These are phyloP conservation scores for Penicillium aurantiogriseum DNA, from an alignment of 2,329 filamentous ascomycete genomes.

Conservation along the genomic window DNA sequence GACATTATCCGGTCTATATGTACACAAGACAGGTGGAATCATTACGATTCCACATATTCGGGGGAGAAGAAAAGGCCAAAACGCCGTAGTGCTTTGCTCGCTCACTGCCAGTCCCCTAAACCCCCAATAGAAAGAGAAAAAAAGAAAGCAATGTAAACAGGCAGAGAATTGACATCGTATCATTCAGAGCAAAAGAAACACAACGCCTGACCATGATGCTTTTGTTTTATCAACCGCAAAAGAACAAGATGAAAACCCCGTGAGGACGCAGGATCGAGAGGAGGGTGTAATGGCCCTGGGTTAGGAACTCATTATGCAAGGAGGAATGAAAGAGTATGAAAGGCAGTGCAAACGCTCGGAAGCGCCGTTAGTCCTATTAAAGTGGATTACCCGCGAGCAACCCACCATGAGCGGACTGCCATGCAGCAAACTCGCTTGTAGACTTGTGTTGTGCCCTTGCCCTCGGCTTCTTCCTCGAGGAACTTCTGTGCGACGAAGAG, in stretches of 20 bases:
- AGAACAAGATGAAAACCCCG: slow-evolving; percentile 8
- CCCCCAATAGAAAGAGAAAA: slow-evolving; percentile 8
- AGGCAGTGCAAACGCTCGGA: neutral
- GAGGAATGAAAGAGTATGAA: slow-evolving; percentile 5
- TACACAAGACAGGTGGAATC: slow-evolving; percentile 16
- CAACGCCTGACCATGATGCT: slow-evolving; percentile 30
- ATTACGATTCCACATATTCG: slow-evolving; percentile 7
- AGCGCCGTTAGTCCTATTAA: neutral
- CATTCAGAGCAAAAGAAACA: slow-evolving; percentile 10
- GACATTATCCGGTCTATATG: slow-evolving; percentile 14
- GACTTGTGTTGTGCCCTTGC: slow-evolving; percentile 71
- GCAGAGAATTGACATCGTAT: slow-evolving; percentile 2
- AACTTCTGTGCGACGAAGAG: slow-evolving; percentile 69
- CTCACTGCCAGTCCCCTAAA: slow-evolving; percentile 19
- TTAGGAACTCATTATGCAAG: slow-evolving; percentile 9
- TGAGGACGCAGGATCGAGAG: slow-evolving; percentile 7
- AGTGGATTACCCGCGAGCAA: slow-evolving; percentile 35
- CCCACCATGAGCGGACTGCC: slow-evolving; percentile 58
- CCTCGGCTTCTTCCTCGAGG: slow-evolving; percentile 62
- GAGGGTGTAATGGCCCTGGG: slow-evolving; percentile 1
- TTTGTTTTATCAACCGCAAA: slow-evolving; percentile 18
- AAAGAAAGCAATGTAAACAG: neutral
- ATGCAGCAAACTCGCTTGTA: slow-evolving; percentile 69
- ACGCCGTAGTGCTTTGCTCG: slow-evolving; percentile 24
- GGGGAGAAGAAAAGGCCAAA: slow-evolving; percentile 19